A percentile compares a stretch with the other conserved stretches of the same genome.
These are phyloP conservation scores for Thoreauomyces humboldtii DNA, from an alignment of 192 early-diverging fungal genomes.

Conservation along the genomic window DNA sequence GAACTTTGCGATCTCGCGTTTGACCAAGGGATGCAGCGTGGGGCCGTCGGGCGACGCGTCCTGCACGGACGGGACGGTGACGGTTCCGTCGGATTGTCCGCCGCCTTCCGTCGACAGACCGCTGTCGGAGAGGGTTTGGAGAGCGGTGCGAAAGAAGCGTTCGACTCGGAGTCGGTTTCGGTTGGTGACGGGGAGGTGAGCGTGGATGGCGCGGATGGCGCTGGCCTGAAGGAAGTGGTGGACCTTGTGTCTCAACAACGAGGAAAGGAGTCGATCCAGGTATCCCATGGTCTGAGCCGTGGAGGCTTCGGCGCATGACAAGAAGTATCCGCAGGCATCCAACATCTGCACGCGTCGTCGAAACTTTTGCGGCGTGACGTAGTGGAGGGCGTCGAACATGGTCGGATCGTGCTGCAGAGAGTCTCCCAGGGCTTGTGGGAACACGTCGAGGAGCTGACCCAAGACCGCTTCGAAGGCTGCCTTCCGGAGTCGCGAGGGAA, in stretches of 20 bases:
- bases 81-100: background rate
- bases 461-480: slow-evolving; percentile 35
- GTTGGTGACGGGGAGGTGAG: slow-evolving; percentile 46
- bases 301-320: slow-evolving; percentile 26
- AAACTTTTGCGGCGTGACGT: slow-evolving; percentile 24
- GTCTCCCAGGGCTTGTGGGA: slow-evolving; percentile 30
- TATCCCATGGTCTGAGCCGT: slow-evolving; percentile 33
- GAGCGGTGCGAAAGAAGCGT: slow-evolving; percentile 23
- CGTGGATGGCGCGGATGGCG: slow-evolving; percentile 34
- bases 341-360: slow-evolving; percentile 33
- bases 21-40: slow-evolving; percentile 13
- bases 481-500: slow-evolving; percentile 21
- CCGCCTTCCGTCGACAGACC: background rate
- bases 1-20: slow-evolving; percentile 15
- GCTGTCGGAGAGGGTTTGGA: slow-evolving; percentile 16
- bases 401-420: slow-evolving; percentile 9
- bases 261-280: slow-evolving; percentile 37
- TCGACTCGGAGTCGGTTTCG: slow-evolving; percentile 44
- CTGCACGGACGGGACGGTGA: background rate
- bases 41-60: background rate
- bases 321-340: slow-evolving; percentile 29
- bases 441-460: slow-evolving; percentile 29
- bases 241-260: slow-evolving; percentile 22
- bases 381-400: slow-evolving; percentile 31
- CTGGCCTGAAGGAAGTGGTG: slow-evolving; percentile 34